Evolutionary conservation across 108 stramenopile species (phyloP).

Genomic region (Epipyxis sp.): DNA sequence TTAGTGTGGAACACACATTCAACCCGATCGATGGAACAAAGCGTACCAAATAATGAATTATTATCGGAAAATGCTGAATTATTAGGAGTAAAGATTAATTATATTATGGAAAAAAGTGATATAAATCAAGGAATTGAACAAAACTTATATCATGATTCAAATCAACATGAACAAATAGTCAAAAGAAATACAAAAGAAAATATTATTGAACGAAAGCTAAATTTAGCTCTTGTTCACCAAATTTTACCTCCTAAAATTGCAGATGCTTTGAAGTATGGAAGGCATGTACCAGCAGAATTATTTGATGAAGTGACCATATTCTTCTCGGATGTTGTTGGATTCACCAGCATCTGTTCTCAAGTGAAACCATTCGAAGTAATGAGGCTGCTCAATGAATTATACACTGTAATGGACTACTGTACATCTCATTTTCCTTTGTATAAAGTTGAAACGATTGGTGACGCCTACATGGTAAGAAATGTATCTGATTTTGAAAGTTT

Average conservation of each 20-base stretch:
- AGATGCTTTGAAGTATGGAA: not conserved
- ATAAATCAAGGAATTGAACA: too few species aligned
- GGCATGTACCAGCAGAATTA: not conserved
- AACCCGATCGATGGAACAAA: too few species aligned
- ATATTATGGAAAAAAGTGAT: too few species aligned
- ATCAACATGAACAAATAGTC: too few species aligned
- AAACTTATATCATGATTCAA: too few species aligned
- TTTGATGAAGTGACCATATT: conserved; percentile 61
- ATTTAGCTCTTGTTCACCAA: conserved; percentile 8
- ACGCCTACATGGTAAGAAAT: conserved; percentile 54
- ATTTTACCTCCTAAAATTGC: conserved; percentile 11
- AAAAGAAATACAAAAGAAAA: too few species aligned
- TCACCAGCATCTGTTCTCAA: conserved; percentile 53
- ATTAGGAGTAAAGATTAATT: too few species aligned
- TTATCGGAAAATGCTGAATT: too few species aligned
- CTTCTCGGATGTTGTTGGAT: conserved; percentile 73
- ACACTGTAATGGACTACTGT: conserved; percentile 36
- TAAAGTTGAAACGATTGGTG: conserved; percentile 66
- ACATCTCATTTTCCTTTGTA: conserved; percentile 36
- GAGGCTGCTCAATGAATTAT: conserved; percentile 60
- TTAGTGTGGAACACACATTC: too few species aligned
- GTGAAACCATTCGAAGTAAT: conserved; percentile 50
- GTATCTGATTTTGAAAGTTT: too few species aligned
- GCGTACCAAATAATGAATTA: too few species aligned
- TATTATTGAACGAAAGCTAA: conserved; percentile 16